Conservation (phyloP, 768 basidiomycete genomes). For the Pluteus cervinus region DNA sequence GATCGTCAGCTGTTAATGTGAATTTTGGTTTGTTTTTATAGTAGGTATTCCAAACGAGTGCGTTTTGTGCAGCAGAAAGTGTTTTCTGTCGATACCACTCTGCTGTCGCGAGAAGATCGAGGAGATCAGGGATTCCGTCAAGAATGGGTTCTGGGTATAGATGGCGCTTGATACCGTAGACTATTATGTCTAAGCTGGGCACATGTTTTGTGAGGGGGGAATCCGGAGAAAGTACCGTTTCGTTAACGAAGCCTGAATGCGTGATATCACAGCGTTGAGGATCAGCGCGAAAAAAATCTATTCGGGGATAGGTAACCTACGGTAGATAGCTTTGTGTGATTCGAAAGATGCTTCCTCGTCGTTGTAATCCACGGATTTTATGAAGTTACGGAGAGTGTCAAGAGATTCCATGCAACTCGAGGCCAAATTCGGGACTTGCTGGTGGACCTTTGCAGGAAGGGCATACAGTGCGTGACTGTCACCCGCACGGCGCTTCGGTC, state of each 20-base stretch:
- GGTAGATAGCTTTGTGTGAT: constrained; percentile 7
- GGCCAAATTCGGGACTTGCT: too few species aligned
- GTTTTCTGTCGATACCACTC: constrained; percentile 10
- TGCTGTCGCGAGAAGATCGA: constrained; percentile 8
- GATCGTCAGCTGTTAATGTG: constrained; percentile 12
- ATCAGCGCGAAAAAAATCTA: not conserved
- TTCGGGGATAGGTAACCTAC: not conserved
- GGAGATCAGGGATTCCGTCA: constrained; percentile 8
- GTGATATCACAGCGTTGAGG: too few species aligned
- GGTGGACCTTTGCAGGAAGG: too few species aligned
- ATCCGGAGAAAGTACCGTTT: constrained; percentile 16
- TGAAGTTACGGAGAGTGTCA: too few species aligned
- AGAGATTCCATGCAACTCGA: too few species aligned
- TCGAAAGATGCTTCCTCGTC: too few species aligned
- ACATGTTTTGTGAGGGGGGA: constrained; percentile 15
- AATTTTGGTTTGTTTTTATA: constrained; percentile 12
- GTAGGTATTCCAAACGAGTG: constrained; percentile 15
- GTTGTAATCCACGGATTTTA: too few species aligned
- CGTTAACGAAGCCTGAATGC: constrained; percentile 15
- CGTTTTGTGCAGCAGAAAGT: constrained; percentile 5
- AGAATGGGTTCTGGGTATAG: constrained; percentile 6
- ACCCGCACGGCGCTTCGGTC: too few species aligned
- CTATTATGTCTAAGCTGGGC: constrained; percentile 8
- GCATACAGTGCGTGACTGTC: too few species aligned
- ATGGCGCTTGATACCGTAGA: constrained; percentile 4